phyloP scores from a whole-genome alignment of 139 green algal species.

The Zygnema cylindricum region DNA sequence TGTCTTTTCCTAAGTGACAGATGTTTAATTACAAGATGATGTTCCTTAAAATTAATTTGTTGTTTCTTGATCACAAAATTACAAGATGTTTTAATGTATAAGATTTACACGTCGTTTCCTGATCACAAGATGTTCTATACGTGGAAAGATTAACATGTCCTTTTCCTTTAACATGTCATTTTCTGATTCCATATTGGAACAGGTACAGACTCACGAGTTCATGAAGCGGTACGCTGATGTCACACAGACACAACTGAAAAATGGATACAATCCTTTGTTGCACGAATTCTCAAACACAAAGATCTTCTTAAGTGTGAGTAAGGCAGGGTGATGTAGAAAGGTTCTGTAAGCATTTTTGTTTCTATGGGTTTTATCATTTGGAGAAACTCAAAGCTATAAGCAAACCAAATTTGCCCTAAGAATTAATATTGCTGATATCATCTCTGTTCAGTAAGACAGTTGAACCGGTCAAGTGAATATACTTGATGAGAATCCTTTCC shows the following conservation, averaged over 20 bases:
- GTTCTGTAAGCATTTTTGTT: no score
- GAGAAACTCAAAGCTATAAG: no score
- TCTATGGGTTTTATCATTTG: no score
- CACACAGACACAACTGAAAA: constrained; percentile 63
- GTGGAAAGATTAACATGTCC: background rate
- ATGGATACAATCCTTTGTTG: constrained; percentile 84
- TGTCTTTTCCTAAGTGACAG: background rate
- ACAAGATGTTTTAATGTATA: no score
- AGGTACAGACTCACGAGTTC: constrained; percentile 38
- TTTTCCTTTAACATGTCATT: background rate
- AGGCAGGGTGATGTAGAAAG: background rate
- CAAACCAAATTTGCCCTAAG: background rate
- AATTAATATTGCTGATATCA: background rate
- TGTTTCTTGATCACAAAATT: background rate
- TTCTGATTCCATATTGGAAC: constrained; percentile 27
- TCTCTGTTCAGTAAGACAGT: no score
- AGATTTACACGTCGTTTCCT: background rate
- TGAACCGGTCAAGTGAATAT: no score
- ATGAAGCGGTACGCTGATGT: constrained; percentile 69
- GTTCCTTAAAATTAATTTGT: no score
- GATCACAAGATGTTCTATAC: no score
- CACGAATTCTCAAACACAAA: constrained; percentile 84
- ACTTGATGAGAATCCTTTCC: no score
- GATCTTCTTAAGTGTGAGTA: constrained; percentile 63
- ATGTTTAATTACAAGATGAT: no score